phyloP scores from a whole-genome alignment of 768 basidiomycete species.

The Russula compacta region DNA sequence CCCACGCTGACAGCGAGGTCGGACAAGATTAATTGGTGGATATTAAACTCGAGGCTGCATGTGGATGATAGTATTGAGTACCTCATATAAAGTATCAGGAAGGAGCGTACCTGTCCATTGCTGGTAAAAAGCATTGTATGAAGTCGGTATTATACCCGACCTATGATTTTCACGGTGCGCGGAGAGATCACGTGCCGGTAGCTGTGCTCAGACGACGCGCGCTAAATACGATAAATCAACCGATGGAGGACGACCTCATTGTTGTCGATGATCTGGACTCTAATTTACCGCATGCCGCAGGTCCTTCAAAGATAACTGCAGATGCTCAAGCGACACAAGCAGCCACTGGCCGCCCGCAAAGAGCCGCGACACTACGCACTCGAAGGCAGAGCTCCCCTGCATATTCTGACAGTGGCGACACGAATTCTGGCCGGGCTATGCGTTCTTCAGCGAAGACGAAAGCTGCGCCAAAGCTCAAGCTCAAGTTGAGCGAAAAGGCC shows the following conservation, averaged over 20 bases:
- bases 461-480: conserved; percentile 64
- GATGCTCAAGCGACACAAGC: conserved; percentile 12
- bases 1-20: conserved; percentile 20
- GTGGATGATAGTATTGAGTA: conserved; percentile 8
- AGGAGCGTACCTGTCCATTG: conserved; percentile 10
- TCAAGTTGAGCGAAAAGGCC: conserved; percentile 79
- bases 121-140: neutral
- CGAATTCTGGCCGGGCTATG: conserved; percentile 34
- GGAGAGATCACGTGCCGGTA: conserved; percentile 5
- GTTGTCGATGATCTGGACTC: conserved; percentile 49
- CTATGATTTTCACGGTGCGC: too few species aligned
- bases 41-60: conserved; percentile 19
- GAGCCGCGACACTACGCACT: conserved; percentile 15
- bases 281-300: conserved; percentile 29
- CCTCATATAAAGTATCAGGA: neutral
- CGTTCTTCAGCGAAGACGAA: conserved; percentile 41
- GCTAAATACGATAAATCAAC: neutral
- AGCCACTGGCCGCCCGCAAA: conserved; percentile 20
- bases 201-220: too few species aligned
- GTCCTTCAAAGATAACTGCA: conserved; percentile 20
- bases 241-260: conserved; percentile 54
- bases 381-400: conserved; percentile 23
- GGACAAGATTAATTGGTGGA: conserved; percentile 20
- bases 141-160: neutral
- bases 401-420: conserved; percentile 15